phyloP scores from a whole-genome alignment of 2,329 filamentous ascomycete species.

The Cladophialophora bantiana region DNA sequence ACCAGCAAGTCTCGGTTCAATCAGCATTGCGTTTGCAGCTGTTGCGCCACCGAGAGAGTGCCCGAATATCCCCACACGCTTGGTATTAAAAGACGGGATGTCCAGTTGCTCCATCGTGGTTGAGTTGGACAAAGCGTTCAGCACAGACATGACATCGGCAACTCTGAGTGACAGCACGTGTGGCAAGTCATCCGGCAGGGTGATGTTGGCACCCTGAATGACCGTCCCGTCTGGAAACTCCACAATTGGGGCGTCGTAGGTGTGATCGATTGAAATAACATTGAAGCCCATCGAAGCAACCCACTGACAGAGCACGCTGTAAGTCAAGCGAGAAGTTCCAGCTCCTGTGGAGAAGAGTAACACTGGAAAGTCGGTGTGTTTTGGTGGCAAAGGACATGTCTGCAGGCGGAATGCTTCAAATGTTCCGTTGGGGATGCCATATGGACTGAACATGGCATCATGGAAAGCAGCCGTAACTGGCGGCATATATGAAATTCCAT shows the following conservation, averaged over 20 bases:
- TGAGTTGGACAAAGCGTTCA: constrained; percentile 26
- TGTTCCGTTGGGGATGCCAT: constrained; percentile 40
- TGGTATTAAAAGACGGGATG: constrained; percentile 17
- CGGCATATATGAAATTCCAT: constrained; percentile 41
- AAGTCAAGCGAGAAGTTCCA: constrained; percentile 43
- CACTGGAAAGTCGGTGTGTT: constrained; percentile 40
- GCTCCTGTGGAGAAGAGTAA: constrained; percentile 47
- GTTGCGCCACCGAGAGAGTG: constrained; percentile 50
- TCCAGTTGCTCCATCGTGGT: constrained; percentile 14
- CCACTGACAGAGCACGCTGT: constrained; percentile 44
- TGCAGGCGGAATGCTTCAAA: constrained; percentile 40
- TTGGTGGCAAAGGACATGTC: constrained; percentile 15
- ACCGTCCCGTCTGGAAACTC: constrained; percentile 39
- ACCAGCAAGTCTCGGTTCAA: constrained; percentile 41
- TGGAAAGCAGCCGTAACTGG: constrained; percentile 42
- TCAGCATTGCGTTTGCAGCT: constrained; percentile 39
- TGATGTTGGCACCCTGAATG: constrained; percentile 18
- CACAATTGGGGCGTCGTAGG: constrained; percentile 38
- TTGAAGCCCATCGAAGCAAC: constrained; percentile 47
- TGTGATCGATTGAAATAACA: constrained; percentile 43
- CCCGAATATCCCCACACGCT: constrained; percentile 41
- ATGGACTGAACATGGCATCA: constrained; percentile 35
- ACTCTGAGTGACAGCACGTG: constrained; percentile 19
- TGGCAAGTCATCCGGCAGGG: constrained; percentile 24
- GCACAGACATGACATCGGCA: constrained; percentile 29